Evolutionary conservation across 345 rosid genomes (phyloP), one percentile per base, ranked within the genome.

Genomic region (Kernera saxatilis): DNA sequence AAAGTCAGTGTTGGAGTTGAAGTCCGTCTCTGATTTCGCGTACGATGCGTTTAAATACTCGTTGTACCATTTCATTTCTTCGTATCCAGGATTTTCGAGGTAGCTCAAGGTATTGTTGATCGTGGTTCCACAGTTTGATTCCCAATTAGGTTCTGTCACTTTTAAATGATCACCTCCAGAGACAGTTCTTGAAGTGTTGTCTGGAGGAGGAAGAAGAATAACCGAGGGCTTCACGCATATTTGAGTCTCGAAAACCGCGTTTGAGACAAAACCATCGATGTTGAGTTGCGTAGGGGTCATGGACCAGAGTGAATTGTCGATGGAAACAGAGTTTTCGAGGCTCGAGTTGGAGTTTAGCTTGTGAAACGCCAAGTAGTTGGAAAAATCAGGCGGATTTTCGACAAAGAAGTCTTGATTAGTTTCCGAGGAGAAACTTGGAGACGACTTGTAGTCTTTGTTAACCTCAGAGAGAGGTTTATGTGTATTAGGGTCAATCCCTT

Each of bases 351-450:
- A 74, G 43, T 75, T 73, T 73, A 81, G 49, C 46, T 85, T 85
- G 72, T 84, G 91, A 39, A 83, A 80, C 56, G 82, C 76, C 23
- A 86, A 79, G 78, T 78, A 81, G 5, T 73, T 76, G 1, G 63
- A 21, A 32, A 76, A 51, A 69, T 80, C 88, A 9, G 54, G 51
- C 0, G 45, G 18, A 32, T n/a, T 77, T 22, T 81, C 82, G 6
- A 74, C 51, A 65, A 72, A 79, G 15, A 82, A 68, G 32, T 83
- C 84, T 69, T 80, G 81, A 23, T 67, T 74, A 12, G 56, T 67
- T 9, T 76, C 71, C 5, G 66, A 30, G 10, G 82, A 71, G 35
- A 64, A 64, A 49, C 70, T 50, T 17, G 78, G 72, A n/a, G 75
- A 35, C 23, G 75, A 35, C 23, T 71, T 26, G 13, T 75, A 29